A percentile compares a stretch with the other conserved stretches of the same genome.
Evolutionary conservation across 306 rosid species (phyloP).

Genomic region (Acacia crassicarpa): DNA sequence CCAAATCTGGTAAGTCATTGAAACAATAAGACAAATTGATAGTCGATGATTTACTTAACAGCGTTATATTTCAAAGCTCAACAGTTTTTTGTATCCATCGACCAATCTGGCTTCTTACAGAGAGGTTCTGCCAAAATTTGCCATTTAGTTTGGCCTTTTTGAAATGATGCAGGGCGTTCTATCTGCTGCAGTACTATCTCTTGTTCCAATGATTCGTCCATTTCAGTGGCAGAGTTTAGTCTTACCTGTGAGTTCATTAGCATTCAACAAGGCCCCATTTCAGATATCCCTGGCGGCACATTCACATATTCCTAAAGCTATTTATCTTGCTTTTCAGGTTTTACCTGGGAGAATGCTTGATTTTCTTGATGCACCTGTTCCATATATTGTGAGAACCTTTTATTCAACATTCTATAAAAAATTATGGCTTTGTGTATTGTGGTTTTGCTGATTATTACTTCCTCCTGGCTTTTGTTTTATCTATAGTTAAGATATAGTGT

Average conservation of each 20-base stretch:
- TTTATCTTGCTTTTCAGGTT: constrained; percentile 57
- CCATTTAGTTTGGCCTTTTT: constrained; percentile 30
- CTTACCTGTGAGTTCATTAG: constrained; percentile 78
- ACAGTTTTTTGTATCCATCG: constrained; percentile 2
- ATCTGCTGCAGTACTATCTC: constrained; percentile 73
- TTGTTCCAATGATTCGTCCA: constrained; percentile 91
- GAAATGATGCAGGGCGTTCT: constrained; percentile 81
- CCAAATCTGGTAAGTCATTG: constrained; percentile 73
- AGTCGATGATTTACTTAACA: constrained; percentile 21
- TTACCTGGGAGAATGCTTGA: constrained; percentile 81
- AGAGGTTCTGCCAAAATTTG: not conserved
- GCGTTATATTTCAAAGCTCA: constrained; percentile 23
- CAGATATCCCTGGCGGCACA: constrained; percentile 12
- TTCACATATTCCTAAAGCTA: constrained; percentile 20
- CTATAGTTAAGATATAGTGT: not conserved
- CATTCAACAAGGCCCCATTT: constrained; percentile 24
- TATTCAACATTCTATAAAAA: constrained; percentile 8
- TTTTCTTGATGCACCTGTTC: constrained; percentile 98
- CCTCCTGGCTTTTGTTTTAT: not conserved
- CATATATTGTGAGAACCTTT: constrained; percentile 77
- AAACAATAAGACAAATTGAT: constrained; percentile 7
- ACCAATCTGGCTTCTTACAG: constrained; percentile 9
- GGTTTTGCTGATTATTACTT: not conserved
- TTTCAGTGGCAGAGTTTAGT: constrained; percentile 98
- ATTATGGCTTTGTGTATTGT: not conserved